Conservation (phyloP, 768 basidiomycete genomes). For the Lentinula detonsa region DNA sequence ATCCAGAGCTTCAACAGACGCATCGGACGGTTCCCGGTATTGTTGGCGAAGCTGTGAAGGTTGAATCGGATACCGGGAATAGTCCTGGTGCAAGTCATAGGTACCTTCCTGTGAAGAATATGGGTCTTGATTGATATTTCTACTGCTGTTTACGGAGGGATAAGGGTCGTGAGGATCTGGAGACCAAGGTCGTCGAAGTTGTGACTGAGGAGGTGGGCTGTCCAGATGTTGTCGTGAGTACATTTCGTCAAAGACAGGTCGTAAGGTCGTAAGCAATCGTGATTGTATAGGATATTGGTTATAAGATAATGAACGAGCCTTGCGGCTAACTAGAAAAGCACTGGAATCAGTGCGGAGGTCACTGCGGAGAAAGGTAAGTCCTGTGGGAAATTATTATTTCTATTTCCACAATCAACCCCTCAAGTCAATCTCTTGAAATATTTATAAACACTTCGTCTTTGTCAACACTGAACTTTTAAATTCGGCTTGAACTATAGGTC, state of each 20-base stretch:
- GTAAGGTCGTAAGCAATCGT: not conserved
- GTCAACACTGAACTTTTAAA: no score
- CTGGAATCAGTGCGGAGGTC: not conserved
- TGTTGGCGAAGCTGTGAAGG: conserved; percentile 17
- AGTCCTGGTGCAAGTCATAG: conserved; percentile 8
- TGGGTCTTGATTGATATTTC: conserved; percentile 12
- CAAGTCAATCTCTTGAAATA: no score
- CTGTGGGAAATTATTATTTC: no score
- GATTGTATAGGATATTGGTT: not conserved
- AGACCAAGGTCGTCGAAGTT: conserved; percentile 62
- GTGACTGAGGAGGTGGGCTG: conserved; percentile 40
- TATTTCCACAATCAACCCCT: no score
- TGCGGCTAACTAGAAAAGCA: not conserved
- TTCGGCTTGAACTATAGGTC: no score
- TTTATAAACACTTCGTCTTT: no score
- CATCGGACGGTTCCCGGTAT: conserved; percentile 51
- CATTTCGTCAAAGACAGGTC: not conserved
- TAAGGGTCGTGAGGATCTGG: conserved; percentile 48
- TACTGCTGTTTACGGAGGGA: conserved; percentile 19
- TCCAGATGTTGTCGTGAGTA: conserved; percentile 7
- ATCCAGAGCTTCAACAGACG: conserved; percentile 66
- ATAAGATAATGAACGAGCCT: not conserved
- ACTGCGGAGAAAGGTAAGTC: not conserved
- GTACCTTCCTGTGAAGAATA: conserved; percentile 11
- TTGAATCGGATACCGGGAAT: conserved; percentile 13